Evolutionary conservation across 2,329 filamentous ascomycete species (phyloP), one percentile per base, ranked within the genome.

Genomic region (Aspergillus sp.): DNA sequence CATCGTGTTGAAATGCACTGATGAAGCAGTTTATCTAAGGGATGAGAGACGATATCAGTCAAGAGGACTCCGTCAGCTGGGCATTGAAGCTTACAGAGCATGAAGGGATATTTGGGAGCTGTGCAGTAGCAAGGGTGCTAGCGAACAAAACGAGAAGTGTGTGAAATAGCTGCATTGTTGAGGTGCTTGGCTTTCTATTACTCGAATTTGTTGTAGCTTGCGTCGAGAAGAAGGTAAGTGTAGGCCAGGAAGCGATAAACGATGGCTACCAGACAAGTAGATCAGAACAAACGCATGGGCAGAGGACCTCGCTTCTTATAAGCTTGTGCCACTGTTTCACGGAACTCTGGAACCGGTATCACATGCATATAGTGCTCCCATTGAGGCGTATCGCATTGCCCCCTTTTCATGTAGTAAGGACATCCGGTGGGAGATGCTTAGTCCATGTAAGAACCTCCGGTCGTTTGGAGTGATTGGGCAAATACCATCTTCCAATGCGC

Each of bases 11-110:
- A 42, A 83, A 72, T 39, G 78, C 74, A 13, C 54, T 62, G 58
- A 82, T 42, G 70, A 83, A 81, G 73, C 81, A 83, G 63, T 64
- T 66, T 15, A 82, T 64, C 81, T 82, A 61, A n/a, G 51, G 4
- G n/a, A 30, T 8, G 19, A 8, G 25, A 23, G 41, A 19, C 19
- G 2, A 23, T 10, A 23, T 62, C 39, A 58, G 51, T 51, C 19
- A 38, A 11, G 7, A 8, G 10, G 3, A 17, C 21, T 21, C 5
- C 19, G 27, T 13, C 48, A 23, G 0, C 36, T 8, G 30, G 13
- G 21, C 25, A 1, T 11, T 15, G 50, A 8, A 15, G 3, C 78
- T 53, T 78, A 83, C 81, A 55, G 81, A 77, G 73, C 81, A 83
- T 10, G 53, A 44, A 5, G 81, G 81, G 48, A 83, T 73, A 63